Percentiles rank a stretch among this genome's conserved stretches.
These are phyloP conservation scores for Raphanus hybrid DNA, from an alignment of 441 rosid genomes.

Conservation along the genomic window DNA sequence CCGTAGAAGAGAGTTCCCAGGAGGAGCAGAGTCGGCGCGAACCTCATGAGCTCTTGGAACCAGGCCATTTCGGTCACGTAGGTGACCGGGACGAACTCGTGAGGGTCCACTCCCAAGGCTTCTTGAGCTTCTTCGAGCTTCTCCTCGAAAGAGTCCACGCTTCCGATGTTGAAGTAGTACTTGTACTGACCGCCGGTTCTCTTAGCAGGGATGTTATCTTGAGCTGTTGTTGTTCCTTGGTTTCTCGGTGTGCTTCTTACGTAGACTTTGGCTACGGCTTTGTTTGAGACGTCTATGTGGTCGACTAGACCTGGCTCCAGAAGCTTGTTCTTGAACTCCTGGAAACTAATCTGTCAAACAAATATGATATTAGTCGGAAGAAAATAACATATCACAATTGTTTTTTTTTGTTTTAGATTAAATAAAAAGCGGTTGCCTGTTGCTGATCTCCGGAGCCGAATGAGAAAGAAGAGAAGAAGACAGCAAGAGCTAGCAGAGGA, in stretches of 20 bases:
- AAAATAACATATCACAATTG: not conserved
- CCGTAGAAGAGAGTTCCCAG: slow-evolving; percentile 61
- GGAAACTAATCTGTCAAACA: slow-evolving; percentile 69
- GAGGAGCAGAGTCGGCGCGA: slow-evolving; percentile 65
- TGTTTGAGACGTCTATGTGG: slow-evolving; percentile 71
- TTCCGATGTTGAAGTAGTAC: slow-evolving; percentile 78
- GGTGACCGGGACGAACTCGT: slow-evolving; percentile 65
- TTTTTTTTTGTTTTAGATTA: not conserved
- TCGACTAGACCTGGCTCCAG: slow-evolving; percentile 78
- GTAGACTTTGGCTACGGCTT: slow-evolving; percentile 72
- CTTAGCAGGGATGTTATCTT: slow-evolving; percentile 41
- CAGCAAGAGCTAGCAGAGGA: slow-evolving; percentile 59
- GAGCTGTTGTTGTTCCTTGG: slow-evolving; percentile 47
- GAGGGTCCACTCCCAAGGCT: slow-evolving; percentile 61
- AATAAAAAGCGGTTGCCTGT: slow-evolving; percentile 52
- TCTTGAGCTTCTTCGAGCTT: slow-evolving; percentile 79
- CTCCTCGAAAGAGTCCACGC: slow-evolving; percentile 78
- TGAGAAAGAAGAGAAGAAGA: slow-evolving; percentile 56
- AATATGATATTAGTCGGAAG: slow-evolving; percentile 15
- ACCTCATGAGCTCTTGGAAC: slow-evolving; percentile 70
- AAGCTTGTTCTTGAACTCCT: slow-evolving; percentile 77
- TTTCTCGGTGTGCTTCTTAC: slow-evolving; percentile 54
- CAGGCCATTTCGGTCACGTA: slow-evolving; percentile 67
- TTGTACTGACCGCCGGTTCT: slow-evolving; percentile 60
- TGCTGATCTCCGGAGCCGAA: slow-evolving; percentile 59